A percentile compares a stretch with the other conserved stretches of the same genome.
phyloP scores from a whole-genome alignment of 805 yeast genomes.

The Maudiozyma bulderi region DNA sequence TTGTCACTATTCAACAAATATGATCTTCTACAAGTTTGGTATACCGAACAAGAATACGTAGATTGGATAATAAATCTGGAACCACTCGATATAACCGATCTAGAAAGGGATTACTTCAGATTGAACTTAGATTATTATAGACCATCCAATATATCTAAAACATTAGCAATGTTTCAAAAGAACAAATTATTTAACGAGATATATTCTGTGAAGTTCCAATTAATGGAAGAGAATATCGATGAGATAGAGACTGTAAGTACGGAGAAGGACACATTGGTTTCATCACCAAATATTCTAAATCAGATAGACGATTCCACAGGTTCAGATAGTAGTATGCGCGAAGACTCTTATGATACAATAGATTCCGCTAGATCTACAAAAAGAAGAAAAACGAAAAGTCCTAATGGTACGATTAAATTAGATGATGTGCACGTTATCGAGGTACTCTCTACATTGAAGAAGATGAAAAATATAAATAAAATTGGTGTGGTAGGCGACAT shows the following conservation, averaged over 20 bases:
- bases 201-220: conserved; percentile 9
- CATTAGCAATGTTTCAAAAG: conserved; percentile 5
- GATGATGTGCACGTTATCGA: background rate
- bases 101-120: conserved; percentile 8
- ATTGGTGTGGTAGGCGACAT: conserved; percentile 13
- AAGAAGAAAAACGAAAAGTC: background rate
- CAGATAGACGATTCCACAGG: background rate
- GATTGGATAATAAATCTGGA: conserved; percentile 14
- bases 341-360: background rate
- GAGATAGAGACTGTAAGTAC: background rate
- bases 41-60: conserved; percentile 17
- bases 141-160: conserved; percentile 2
- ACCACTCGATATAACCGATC: conserved; percentile 3
- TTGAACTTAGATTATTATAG: conserved; percentile 12
- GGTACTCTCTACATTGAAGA: conserved; percentile 7
- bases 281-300: background rate
- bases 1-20: conserved; percentile 16
- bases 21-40: conserved; percentile 24
- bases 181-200: conserved; percentile 7
- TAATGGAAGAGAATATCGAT: conserved; percentile 6
- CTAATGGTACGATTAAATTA: background rate
- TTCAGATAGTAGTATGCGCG: background rate
- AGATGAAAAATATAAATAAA: conserved; percentile 15
- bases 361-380: background rate
- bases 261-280: too few species aligned